Evolutionary conservation across 2,329 filamentous ascomycete species (phyloP).

Genomic region (Alternaria metachromatica): DNA sequence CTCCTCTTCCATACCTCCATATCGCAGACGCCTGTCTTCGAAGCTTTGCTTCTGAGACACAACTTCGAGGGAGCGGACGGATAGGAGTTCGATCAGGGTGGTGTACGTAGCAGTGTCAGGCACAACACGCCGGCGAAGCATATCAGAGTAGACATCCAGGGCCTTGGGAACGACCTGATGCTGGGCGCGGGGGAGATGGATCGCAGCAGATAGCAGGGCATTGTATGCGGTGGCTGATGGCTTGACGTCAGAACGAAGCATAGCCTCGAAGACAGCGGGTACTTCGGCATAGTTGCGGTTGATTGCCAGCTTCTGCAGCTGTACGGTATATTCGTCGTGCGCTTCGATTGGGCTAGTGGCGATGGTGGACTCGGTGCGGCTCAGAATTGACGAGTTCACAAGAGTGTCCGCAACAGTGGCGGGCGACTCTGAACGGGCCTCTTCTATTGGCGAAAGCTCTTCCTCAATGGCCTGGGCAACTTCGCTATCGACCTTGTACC

Average conservation of each 20-base stretch:
- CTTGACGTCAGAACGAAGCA: slow-evolving; percentile 81
- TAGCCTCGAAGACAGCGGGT: slow-evolving; percentile 85
- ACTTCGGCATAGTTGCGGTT: slow-evolving; percentile 83
- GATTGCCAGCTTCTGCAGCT: slow-evolving; percentile 76
- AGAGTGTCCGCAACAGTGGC: slow-evolving; percentile 40
- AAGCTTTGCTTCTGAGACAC: slow-evolving; percentile 73
- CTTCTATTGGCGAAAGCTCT: slow-evolving; percentile 38
- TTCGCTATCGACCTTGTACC: slow-evolving; percentile 59
- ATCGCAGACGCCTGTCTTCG: slow-evolving; percentile 82
- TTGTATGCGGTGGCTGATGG: slow-evolving; percentile 92
- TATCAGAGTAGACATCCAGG: slow-evolving; percentile 93
- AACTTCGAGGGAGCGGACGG: slow-evolving; percentile 80
- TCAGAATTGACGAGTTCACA: slow-evolving; percentile 34
- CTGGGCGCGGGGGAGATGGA: slow-evolving; percentile 78
- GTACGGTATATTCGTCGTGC: slow-evolving; percentile 75
- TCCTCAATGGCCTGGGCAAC: slow-evolving; percentile 43
- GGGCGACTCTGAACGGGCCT: slow-evolving; percentile 40
- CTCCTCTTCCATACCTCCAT: slow-evolving; percentile 81
- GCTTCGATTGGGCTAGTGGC: slow-evolving; percentile 66
- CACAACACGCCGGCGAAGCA: slow-evolving; percentile 83
- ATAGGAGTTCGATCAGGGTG: slow-evolving; percentile 82
- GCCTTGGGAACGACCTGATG: slow-evolving; percentile 89
- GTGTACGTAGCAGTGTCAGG: slow-evolving; percentile 88
- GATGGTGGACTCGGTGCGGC: slow-evolving; percentile 54
- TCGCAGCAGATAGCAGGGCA: slow-evolving; percentile 82